Evolutionary conservation across 2,329 filamentous ascomycete genomes (phyloP).

Genomic region (Aspergillus versicolor): DNA sequence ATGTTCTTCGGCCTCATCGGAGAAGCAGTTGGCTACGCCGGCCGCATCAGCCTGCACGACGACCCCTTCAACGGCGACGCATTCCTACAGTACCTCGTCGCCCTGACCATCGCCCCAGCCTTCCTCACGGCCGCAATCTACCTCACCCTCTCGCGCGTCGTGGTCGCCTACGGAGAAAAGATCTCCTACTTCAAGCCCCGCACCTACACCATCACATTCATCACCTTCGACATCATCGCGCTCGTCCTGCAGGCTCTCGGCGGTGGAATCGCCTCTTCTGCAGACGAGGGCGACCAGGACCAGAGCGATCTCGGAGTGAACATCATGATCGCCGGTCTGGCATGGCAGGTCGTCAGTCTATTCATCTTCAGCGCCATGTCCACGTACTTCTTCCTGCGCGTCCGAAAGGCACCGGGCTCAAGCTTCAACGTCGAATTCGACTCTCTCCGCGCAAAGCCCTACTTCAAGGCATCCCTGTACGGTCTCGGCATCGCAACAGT

Average conservation of each 20-base stretch:
- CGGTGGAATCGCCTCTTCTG: slow-evolving; percentile 16
- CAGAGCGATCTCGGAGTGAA: slow-evolving; percentile 49
- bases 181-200: slow-evolving; percentile 34
- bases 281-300: not conserved
- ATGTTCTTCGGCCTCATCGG: slow-evolving; percentile 55
- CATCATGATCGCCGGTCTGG: slow-evolving; percentile 65
- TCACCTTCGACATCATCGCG: slow-evolving; percentile 62
- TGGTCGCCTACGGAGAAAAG: slow-evolving; percentile 34
- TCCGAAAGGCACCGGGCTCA: slow-evolving; percentile 10
- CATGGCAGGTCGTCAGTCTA: slow-evolving; percentile 61
- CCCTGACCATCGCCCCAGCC: slow-evolving; percentile 64
- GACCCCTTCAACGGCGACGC: slow-evolving; percentile 48
- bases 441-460: not conserved
- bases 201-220: slow-evolving; percentile 50
- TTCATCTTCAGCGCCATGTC: slow-evolving; percentile 54
- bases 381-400: slow-evolving; percentile 51
- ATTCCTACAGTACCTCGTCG: slow-evolving; percentile 55
- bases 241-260: slow-evolving; percentile 62
- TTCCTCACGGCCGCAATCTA: slow-evolving; percentile 66
- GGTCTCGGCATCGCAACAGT: slow-evolving; percentile 44
- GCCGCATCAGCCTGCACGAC: slow-evolving; percentile 55
- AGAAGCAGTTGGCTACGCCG: slow-evolving; percentile 61
- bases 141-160: slow-evolving; percentile 46
- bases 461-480: slow-evolving; percentile 6
- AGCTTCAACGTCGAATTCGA: slow-evolving; percentile 10